Base-by-base conservation (phyloP, 805 yeast species). In the Starmerella sirachaensis region DNA sequence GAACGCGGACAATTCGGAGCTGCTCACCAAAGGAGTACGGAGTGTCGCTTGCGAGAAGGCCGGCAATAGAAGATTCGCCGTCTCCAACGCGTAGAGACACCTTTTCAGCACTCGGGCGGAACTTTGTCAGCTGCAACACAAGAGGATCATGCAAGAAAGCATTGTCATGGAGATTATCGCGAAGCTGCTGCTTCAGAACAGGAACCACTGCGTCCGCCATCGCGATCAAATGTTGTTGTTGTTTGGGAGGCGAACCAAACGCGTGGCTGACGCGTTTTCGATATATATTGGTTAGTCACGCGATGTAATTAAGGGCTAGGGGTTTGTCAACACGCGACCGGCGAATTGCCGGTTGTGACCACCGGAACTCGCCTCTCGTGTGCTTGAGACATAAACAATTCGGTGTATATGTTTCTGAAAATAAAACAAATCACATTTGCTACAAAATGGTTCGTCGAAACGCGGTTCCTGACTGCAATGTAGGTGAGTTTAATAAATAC, bases 161-260 rank as follows among this genome's bases (percentile, higher is more conserved):
- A 9, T 34, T 40, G 3, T 32, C 37, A n/a, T 29, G 18, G 6
- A 32, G 22, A 24, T 23, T 16, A 20, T 23, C n/a, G 18, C 28
- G 29, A 18, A 42, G 31, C 4, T 32, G 16, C n/a, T 17, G 17
- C 27, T 21, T 23, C 12, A 42, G 28, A 17, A 38, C 46, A 2
- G 46, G 46, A 11, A 24, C 18, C 3, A 42, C 33, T n/a, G 24
- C 16, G 3, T 34, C 37, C n/a, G 46, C 33, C 46, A 42, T 42
- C n/a, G 21, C 13, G 5, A 6, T 8, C 18, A 8, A 20, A 13
- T 14, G 10, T 23, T 23, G 12, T 10, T 23, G 25, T 10, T 12
- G 25, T 23, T 10, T 10, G 12, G 12, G 10, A 13, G 27, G 34
- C 31, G 18, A 29, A 29, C 18, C 18, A 10, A 23, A 23, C 12